These are phyloP conservation scores for Allantophomopsis lycopodina DNA, from an alignment of 2,329 filamentous ascomycete genomes.

Conservation along the genomic window DNA sequence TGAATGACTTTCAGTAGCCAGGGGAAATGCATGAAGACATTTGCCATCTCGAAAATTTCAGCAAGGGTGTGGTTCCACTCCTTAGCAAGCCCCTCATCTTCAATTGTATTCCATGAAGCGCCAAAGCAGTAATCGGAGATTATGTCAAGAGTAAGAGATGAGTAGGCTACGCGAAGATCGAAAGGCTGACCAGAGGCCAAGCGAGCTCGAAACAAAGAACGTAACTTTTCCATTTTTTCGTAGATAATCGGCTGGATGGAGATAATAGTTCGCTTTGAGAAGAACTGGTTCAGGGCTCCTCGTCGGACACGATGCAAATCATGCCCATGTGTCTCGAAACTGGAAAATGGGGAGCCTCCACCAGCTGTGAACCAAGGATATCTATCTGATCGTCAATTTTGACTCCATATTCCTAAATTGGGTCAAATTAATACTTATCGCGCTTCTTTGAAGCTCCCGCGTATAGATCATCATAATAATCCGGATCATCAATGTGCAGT, in stretches of 20 bases:
- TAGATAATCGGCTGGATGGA: slow-evolving; percentile 7
- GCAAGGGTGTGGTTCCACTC: slow-evolving; percentile 12
- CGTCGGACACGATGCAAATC: slow-evolving; percentile 8
- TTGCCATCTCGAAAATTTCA: slow-evolving; percentile 3
- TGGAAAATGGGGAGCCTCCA: slow-evolving; percentile 1
- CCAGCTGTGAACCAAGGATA: not conserved
- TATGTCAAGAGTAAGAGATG: slow-evolving; percentile 6
- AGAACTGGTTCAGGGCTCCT: slow-evolving; percentile 8
- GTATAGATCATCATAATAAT: not conserved
- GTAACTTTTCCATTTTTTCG: slow-evolving; percentile 4
- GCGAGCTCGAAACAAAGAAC: not conserved
- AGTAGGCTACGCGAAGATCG: slow-evolving; percentile 1
- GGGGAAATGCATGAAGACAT: slow-evolving; percentile 3
- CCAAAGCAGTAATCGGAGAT: slow-evolving; percentile 18
- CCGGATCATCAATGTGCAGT: not conserved
- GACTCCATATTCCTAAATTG: too few species aligned
- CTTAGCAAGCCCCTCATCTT: slow-evolving; percentile 10
- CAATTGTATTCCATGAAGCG: slow-evolving; percentile 15
- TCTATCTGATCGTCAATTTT: too few species aligned
- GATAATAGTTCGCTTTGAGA: slow-evolving; percentile 6
- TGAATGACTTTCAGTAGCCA: slow-evolving; percentile 3
- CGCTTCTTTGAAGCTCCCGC: not conserved
- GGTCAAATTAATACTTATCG: not conserved
- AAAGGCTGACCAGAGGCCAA: too few species aligned
- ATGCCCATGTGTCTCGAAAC: slow-evolving; percentile 7